Percentiles rank a stretch among this genome's conserved stretches.
These are phyloP conservation scores for Hypoxylon lenormandii DNA, from an alignment of 495 filamentous ascomycete species.

Conservation along the genomic window DNA sequence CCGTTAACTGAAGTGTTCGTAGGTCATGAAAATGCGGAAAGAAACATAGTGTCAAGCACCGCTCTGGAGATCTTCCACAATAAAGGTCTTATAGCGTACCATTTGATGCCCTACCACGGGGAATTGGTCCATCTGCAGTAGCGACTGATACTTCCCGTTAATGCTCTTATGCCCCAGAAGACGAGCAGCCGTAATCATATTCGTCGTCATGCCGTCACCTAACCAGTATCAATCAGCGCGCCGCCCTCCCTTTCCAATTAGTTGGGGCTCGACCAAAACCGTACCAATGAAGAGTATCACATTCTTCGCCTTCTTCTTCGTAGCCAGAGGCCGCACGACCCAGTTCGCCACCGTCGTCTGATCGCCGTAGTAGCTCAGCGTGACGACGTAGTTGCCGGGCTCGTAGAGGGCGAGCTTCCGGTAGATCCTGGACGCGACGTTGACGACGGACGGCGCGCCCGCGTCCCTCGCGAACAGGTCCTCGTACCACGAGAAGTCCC, in stretches of 20 bases:
- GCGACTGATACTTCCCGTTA: slow-evolving; percentile 78
- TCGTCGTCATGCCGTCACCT: slow-evolving; percentile 81
- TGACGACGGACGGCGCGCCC: slow-evolving; percentile 71
- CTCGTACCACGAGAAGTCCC: slow-evolving; percentile 79
- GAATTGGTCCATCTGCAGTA: slow-evolving; percentile 76
- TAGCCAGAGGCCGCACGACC: slow-evolving; percentile 73
- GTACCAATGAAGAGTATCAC: slow-evolving; percentile 78
- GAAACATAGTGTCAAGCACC: no score
- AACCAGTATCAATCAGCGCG: slow-evolving; percentile 14
- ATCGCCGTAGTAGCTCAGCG: slow-evolving; percentile 73
- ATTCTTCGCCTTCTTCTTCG: slow-evolving; percentile 77
- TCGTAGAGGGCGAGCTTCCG: slow-evolving; percentile 74
- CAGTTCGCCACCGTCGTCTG: slow-evolving; percentile 74
- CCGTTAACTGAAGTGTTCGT: slow-evolving; percentile 19
- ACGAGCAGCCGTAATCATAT: slow-evolving; percentile 78
- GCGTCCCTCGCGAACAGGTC: slow-evolving; percentile 78
- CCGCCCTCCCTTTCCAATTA: no score
- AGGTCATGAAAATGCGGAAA: no score
- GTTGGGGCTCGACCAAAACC: not conserved
- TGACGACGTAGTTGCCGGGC: slow-evolving; percentile 77
- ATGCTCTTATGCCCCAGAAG: slow-evolving; percentile 78
- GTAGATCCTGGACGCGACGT: slow-evolving; percentile 77
- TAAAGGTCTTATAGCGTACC: no score
- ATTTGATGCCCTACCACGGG: slow-evolving; percentile 77
- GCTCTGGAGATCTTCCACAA: no score